Percentiles rank a stretch among this genome's conserved stretches.
phyloP scores from a whole-genome alignment of 225 moss, liverwort and hornwort genomes.

The Takakia lepidozioides region DNA sequence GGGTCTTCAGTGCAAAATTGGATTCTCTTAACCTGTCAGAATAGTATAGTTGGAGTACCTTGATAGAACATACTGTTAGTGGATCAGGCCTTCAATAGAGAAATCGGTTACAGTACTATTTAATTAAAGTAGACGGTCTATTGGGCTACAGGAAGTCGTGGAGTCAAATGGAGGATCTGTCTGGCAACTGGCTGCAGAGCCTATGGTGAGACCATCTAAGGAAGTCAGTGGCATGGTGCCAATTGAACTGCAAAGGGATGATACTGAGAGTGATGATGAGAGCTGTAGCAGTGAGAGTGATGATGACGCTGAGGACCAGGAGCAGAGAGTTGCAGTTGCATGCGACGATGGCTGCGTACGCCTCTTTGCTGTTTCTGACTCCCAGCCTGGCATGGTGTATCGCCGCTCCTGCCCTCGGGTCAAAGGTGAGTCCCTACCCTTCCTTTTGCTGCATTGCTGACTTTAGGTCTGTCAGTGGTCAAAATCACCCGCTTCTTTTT shows the following conservation, averaged over 20 bases:
- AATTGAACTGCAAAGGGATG: slow-evolving; percentile 18
- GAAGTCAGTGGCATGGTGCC: slow-evolving; percentile 14
- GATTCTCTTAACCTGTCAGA: too few relatives aligned
- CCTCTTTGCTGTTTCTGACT: slow-evolving; percentile 58
- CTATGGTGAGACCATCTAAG: slow-evolving; percentile 13
- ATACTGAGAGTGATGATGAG: slow-evolving; percentile 46
- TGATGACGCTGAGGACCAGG: slow-evolving; percentile 24
- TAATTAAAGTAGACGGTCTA: background rate
- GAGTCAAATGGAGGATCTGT: slow-evolving; percentile 90
- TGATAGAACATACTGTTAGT: too few relatives aligned
- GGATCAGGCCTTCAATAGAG: too few relatives aligned
- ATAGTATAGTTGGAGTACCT: too few relatives aligned
- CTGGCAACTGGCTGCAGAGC: slow-evolving; percentile 89
- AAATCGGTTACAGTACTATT: too few relatives aligned
- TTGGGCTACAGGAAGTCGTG: slow-evolving; percentile 51
- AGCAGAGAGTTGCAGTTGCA: slow-evolving; percentile 81
- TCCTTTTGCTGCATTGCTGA: too few relatives aligned
- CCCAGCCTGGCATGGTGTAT: slow-evolving; percentile 61
- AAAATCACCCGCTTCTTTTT: too few relatives aligned
- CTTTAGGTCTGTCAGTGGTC: too few relatives aligned
- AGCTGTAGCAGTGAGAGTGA: slow-evolving; percentile 45
- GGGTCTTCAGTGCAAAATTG: too few relatives aligned
- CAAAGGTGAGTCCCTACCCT: slow-evolving; percentile 56
- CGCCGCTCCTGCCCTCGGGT: slow-evolving; percentile 77
- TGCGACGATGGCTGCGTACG: slow-evolving; percentile 95